phyloP scores from a whole-genome alignment of 2,329 filamentous ascomycete genomes.

The Fusarium mangiferae region DNA sequence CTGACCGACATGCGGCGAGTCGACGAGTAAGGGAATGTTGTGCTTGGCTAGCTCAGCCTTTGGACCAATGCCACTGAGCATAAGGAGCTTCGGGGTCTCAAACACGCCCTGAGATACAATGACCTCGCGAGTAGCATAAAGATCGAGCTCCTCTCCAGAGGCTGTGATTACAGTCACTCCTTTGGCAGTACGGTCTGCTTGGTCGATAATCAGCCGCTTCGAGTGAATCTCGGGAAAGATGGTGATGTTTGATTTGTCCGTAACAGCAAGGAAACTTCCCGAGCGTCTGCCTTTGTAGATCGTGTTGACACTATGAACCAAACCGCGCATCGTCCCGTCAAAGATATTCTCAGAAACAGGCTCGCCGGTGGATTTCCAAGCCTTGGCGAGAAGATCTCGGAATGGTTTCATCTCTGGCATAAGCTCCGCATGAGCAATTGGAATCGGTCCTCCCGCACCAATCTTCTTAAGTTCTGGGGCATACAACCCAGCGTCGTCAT shows the following conservation, averaged over 20 bases:
- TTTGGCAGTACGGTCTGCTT: conserved; percentile 41
- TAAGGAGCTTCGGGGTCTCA: conserved; percentile 72
- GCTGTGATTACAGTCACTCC: conserved; percentile 59
- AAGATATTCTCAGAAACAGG: conserved; percentile 64
- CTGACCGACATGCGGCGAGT: conserved; percentile 70
- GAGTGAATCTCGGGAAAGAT: conserved; percentile 59
- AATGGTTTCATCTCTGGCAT: conserved; percentile 55
- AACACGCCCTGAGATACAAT: conserved; percentile 64
- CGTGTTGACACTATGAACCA: conserved; percentile 63
- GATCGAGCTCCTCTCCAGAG: conserved; percentile 50
- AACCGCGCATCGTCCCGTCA: conserved; percentile 63
- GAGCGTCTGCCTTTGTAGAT: conserved; percentile 67
- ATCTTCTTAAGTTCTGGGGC: conserved; percentile 59
- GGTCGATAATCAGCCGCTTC: conserved; percentile 64
- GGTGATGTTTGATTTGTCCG: conserved; percentile 64
- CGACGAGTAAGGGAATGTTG: conserved; percentile 58
- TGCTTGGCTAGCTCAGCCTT: conserved; percentile 60
- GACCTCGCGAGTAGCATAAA: conserved; percentile 61
- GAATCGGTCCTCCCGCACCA: conserved; percentile 60
- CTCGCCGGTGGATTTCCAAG: conserved; percentile 64
- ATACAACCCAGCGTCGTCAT: conserved; percentile 62
- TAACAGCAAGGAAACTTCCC: conserved; percentile 60
- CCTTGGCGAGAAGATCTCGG: conserved; percentile 59
- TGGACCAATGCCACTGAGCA: conserved; percentile 71
- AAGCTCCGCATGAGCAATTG: conserved; percentile 64